Conservation (phyloP, 805 yeast genomes). For the Wickerhamomyces chaumierensis region DNA sequence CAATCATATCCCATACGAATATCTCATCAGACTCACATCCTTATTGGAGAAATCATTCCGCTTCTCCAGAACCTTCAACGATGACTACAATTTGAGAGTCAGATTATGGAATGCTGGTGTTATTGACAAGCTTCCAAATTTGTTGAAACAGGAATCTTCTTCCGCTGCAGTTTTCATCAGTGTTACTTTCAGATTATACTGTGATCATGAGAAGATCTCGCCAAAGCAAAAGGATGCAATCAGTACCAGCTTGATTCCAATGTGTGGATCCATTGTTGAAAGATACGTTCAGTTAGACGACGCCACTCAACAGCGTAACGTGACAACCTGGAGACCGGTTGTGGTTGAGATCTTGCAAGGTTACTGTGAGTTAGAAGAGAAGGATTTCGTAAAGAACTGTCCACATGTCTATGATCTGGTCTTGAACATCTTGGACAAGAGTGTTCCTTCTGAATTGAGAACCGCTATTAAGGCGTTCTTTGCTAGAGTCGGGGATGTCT, state of each 20-base stretch:
- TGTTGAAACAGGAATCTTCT: conserved; percentile 83
- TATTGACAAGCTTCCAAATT: conserved; percentile 84
- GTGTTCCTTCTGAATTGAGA: conserved; percentile 50
- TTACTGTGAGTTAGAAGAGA: conserved; percentile 62
- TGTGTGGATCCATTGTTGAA: conserved; percentile 60
- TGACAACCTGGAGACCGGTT: conserved; percentile 85
- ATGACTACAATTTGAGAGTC: conserved; percentile 78
- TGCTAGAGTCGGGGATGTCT: conserved; percentile 41
- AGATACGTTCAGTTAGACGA: conserved; percentile 68
- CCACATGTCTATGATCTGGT: conserved; percentile 52
- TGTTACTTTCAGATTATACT: conserved; percentile 69
- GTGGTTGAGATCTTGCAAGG: conserved; percentile 83
- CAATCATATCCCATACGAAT: conserved; percentile 52
- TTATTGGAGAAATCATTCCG: conserved; percentile 59
- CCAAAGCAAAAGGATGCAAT: conserved; percentile 36
- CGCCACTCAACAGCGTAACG: conserved; percentile 62
- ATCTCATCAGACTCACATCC: conserved; percentile 47
- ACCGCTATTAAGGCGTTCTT: conserved; percentile 49
- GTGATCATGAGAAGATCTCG: conserved; percentile 44
- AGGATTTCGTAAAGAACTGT: conserved; percentile 50
- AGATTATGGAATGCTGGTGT: conserved; percentile 85
- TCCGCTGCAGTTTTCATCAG: conserved; percentile 81
- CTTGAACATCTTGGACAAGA: conserved; percentile 47
- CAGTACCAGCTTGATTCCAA: conserved; percentile 45
- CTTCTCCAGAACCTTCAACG: conserved; percentile 82